phyloP scores from a whole-genome alignment of 2,329 filamentous ascomycete genomes.

The Aureobasidium sp. region DNA sequence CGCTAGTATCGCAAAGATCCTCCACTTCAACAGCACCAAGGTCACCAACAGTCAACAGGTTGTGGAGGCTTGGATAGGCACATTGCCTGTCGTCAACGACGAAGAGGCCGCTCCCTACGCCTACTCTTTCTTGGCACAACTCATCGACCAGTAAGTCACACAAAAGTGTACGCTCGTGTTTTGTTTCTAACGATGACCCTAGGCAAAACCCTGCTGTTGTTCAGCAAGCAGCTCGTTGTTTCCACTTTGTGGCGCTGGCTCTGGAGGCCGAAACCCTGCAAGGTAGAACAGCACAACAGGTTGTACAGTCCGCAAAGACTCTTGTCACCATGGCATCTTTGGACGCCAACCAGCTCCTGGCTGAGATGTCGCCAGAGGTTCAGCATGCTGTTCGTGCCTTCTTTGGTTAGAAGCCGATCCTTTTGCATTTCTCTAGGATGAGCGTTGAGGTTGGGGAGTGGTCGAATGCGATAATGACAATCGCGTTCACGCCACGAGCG shows the following conservation, averaged over 20 bases:
- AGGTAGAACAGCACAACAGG: conserved; percentile 68
- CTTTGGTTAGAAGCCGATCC: conserved; percentile 23
- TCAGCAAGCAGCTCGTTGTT: conserved; percentile 68
- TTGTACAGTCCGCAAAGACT: conserved; percentile 68
- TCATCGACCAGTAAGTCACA: conserved; percentile 82
- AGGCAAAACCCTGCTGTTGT: conserved; percentile 82
- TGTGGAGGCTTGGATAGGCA: conserved; percentile 79
- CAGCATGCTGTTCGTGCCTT: conserved; percentile 50
- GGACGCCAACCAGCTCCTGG: conserved; percentile 66
- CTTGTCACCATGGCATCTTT: conserved; percentile 65
- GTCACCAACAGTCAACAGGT: conserved; percentile 69
- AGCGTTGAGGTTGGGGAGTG: background rate
- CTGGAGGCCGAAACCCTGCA: conserved; percentile 85
- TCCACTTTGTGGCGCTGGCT: conserved; percentile 76
- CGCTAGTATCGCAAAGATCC: conserved; percentile 90
- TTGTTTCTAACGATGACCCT: conserved; percentile 22
- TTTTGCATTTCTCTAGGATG: background rate
- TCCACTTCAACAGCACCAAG: conserved; percentile 76
- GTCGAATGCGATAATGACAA: background rate
- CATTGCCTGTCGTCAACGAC: conserved; percentile 84
- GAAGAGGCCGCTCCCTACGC: conserved; percentile 96
- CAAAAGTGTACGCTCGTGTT: background rate
- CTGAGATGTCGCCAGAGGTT: conserved; percentile 66
- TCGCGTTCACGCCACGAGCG: background rate
- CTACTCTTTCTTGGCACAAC: conserved; percentile 80